Base-by-base conservation (phyloP, 352 stramenopile species). In the Phytophthora aleatoria region DNA sequence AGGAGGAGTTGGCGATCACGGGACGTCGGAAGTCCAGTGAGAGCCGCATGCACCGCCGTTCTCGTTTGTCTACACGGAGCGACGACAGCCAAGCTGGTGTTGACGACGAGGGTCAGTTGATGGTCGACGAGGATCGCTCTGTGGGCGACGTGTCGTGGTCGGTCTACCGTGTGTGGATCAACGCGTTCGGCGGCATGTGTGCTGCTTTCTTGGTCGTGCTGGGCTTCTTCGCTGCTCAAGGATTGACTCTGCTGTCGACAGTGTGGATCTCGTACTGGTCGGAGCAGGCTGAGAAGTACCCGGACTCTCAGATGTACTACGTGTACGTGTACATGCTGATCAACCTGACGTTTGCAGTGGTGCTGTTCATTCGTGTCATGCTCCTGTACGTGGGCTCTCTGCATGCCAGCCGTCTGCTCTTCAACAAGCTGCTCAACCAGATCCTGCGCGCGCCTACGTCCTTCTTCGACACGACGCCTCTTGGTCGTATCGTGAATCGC, bases 211-310 rank as follows among this genome's bases (percentile, higher is more conserved):
- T 83, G 12, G 79, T 91, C 12, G 55, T 93, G 16, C 35, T 91
- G 5, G 75, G 69, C 13, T 91, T 83, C 67, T 67, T 83, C 13
- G 54, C 64, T 6, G 79, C 79, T 2, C 79, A 93, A 58, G 71
- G 65, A 10, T 61, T 89, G 35, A 79, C 67, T 26, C 48, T 93
- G 15, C n/a, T 83, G 20, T 77, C 81, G 48, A 92, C 83, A 8
- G 42, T 92, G 38, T 99, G 94, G 94, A 83, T 99, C 16, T 98
- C 93, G n/a, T 94, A 97, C 61, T 99, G 95, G 92, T 94, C 92
- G 24, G 79, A 94, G 49, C 61, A 97, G 35, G 71, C 81, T 1
- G 45, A 74, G 26, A 69, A 84, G 30, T 70, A 83, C 51, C 53
- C 69, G 31, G 56, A 84, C 45, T 91, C 81, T 35, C 69, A 90